Evolutionary conservation across 1,284 basidiomycete species (phyloP).

Genomic region (Cutaneotrichosporon mucoides): DNA sequence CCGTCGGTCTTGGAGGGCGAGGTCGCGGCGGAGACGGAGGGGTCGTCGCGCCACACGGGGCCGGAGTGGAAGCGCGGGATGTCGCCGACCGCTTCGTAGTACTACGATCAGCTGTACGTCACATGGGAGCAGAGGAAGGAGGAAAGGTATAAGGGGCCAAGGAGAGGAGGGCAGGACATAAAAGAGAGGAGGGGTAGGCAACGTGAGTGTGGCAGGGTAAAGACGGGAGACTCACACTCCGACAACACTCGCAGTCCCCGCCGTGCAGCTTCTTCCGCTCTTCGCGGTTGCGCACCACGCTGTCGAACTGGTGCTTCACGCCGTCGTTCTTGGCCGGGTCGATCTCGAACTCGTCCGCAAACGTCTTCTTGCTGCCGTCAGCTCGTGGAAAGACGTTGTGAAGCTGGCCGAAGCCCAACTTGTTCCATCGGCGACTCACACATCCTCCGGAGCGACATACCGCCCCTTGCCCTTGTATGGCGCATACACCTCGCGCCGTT

Average conservation of each 20-base stretch:
- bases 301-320: conserved; percentile 63
- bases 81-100: conserved; percentile 70
- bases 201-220: too few species aligned
- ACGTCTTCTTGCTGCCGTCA: conserved; percentile 47
- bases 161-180: too few species aligned
- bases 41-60: conserved; percentile 60
- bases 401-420: too few species aligned
- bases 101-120: conserved; percentile 53
- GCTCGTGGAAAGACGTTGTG: not conserved
- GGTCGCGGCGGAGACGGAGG: not conserved
- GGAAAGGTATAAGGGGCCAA: too few species aligned
- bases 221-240: conserved; percentile 56
- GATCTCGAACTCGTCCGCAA: conserved; percentile 65
- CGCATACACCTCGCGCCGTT: conserved; percentile 37
- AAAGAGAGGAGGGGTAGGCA: too few species aligned
- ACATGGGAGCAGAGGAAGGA: too few species aligned
- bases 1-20: too few species aligned
- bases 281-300: conserved; percentile 66
- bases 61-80: conserved; percentile 61
- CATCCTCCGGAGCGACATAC: conserved; percentile 34
- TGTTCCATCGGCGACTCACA: conserved; percentile 21
- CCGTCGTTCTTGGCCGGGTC: conserved; percentile 65
- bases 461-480: conserved; percentile 41
- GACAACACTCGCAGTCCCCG: conserved; percentile 78
- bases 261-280: conserved; percentile 66